Evolutionary conservation across 768 basidiomycete species (phyloP).

Genomic region (Tulasnella sp.): DNA sequence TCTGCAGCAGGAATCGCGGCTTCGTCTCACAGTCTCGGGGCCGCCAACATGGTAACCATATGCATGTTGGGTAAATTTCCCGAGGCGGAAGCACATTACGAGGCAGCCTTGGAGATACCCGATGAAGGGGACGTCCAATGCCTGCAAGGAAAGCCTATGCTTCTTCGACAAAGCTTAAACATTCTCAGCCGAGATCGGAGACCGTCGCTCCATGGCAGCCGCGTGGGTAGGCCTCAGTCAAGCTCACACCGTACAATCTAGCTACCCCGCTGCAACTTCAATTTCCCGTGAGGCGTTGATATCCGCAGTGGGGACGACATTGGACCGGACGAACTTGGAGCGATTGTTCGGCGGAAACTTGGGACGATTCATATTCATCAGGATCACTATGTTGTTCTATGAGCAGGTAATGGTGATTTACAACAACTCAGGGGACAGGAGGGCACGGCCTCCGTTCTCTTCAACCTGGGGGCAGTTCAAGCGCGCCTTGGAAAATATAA

Average conservation of each 20-base stretch:
- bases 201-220: not conserved
- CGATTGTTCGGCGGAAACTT: not conserved
- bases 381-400: not conserved
- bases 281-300: not conserved
- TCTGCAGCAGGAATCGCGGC: no score
- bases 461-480: not conserved
- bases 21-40: no score
- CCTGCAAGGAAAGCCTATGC: no score
- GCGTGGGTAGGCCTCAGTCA: not conserved
- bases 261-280: not conserved
- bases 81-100: no score
- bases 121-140: no score
- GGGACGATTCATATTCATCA: not conserved
- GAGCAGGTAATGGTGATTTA: not conserved
- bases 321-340: not conserved
- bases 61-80: no score
- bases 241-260: not conserved
- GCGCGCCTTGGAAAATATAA: not conserved
- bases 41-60: no score
- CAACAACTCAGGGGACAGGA: not conserved
- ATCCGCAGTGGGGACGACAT: not conserved
- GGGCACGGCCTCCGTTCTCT: not conserved
- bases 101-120: no score
- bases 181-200: not conserved
- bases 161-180: not conserved